These are phyloP conservation scores for Fusarium citri DNA, from an alignment of 2,329 filamentous ascomycete species.

Conservation along the genomic window DNA sequence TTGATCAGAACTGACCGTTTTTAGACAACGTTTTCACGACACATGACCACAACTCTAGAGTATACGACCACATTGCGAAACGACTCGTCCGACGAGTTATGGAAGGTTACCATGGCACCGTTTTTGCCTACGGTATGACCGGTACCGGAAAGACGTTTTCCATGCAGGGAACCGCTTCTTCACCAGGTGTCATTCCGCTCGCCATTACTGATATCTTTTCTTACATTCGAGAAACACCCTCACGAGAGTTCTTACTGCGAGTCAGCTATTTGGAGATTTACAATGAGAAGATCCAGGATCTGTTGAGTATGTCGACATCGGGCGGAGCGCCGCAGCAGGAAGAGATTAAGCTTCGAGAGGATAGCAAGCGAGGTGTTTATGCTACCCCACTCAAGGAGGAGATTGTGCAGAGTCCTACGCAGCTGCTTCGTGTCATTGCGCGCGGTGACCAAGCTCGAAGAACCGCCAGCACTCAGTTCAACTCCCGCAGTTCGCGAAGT, in stretches of 20 bases:
- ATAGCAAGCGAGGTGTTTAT: slow-evolving; percentile 96
- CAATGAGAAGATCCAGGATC: slow-evolving; percentile 96
- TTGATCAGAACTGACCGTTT: slow-evolving; percentile 33
- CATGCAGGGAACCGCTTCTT: slow-evolving; percentile 97
- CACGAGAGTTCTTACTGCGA: slow-evolving; percentile 90
- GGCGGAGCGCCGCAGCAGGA: slow-evolving; percentile 74
- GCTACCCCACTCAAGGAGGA: slow-evolving; percentile 96
- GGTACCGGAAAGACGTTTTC: slow-evolving; percentile 99
- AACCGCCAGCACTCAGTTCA: slow-evolving; percentile 96
- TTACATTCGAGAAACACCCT: slow-evolving; percentile 96
- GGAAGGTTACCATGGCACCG: slow-evolving; percentile 98
- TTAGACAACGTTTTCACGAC: slow-evolving; percentile 96
- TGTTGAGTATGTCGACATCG: slow-evolving; percentile 79
- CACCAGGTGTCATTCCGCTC: slow-evolving; percentile 94
- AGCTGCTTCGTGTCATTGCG: slow-evolving; percentile 93
- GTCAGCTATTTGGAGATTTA: slow-evolving; percentile 99
- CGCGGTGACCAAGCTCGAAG: slow-evolving; percentile 90
- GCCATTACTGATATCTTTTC: slow-evolving; percentile 99
- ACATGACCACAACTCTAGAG: slow-evolving; percentile 91
- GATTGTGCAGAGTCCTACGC: slow-evolving; percentile 97
- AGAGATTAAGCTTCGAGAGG: slow-evolving; percentile 96
- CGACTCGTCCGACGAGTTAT: slow-evolving; percentile 94
- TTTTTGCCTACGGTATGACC: slow-evolving; percentile 99
- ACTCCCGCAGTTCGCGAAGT: slow-evolving; percentile 94
- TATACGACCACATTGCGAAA: slow-evolving; percentile 95